Evolutionary conservation across 2,329 filamentous ascomycete species (phyloP).

Genomic region (Beauveria varroae): DNA sequence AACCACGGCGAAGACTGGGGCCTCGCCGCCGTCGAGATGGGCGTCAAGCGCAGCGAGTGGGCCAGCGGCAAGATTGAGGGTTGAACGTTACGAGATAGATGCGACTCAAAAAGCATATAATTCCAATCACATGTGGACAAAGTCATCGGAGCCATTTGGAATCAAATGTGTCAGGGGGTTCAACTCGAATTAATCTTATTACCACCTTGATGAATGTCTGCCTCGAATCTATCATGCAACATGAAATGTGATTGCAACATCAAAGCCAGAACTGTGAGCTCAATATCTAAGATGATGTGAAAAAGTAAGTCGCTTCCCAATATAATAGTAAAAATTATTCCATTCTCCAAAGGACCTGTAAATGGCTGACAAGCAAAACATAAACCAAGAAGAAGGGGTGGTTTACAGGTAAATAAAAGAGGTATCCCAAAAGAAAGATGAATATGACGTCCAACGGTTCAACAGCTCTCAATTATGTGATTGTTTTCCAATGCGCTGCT

Average conservation of each 20-base stretch:
- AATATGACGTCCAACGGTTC: background rate
- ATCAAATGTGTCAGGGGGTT: background rate
- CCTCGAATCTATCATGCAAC: conserved; percentile 10
- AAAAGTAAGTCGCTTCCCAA: conserved; percentile 9
- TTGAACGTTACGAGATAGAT: conserved; percentile 14
- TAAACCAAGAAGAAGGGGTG: conserved; percentile 6
- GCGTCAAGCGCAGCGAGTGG: conserved; percentile 80
- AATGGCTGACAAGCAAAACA: background rate
- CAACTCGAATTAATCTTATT: background rate
- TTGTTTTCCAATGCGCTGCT: background rate
- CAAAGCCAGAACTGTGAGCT: background rate
- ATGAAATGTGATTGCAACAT: conserved; percentile 6
- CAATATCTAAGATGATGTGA: background rate
- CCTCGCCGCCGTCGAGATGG: conserved; percentile 86
- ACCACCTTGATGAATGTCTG: conserved; percentile 2
- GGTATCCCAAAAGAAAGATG: conserved; percentile 8
- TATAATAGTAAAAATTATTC: conserved; percentile 5
- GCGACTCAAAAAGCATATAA: no score
- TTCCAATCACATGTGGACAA: no score
- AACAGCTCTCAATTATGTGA: background rate
- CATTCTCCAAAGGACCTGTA: conserved; percentile 7
- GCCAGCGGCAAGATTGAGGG: conserved; percentile 56
- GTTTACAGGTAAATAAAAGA: conserved; percentile 3
- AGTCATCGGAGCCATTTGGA: no score
- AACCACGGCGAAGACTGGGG: conserved; percentile 99